A percentile compares a stretch with the other conserved stretches of the same genome.
Evolutionary conservation across 805 yeast genomes (phyloP).

Genomic region (Monosporozyma unispora): DNA sequence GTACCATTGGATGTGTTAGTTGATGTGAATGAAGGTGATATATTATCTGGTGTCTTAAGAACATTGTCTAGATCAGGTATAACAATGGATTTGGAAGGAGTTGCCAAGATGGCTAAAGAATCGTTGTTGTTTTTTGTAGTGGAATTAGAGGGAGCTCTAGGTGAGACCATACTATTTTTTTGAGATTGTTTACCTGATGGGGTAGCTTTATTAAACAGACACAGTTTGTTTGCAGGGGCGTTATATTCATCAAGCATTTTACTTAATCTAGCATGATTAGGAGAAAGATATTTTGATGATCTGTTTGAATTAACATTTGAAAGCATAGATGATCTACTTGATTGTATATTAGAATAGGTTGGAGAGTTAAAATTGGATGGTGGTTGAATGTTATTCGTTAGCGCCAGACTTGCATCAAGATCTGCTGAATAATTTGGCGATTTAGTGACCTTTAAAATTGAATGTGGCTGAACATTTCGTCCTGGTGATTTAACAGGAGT

Average conservation of each 20-base stretch:
- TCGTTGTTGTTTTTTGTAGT: slow-evolving; percentile 1
- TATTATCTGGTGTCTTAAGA: slow-evolving; percentile 9
- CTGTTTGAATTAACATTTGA: neutral
- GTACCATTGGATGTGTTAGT: slow-evolving; percentile 11
- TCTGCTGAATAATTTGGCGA: neutral
- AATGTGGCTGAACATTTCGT: neutral
- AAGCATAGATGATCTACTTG: neutral
- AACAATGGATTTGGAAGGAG: slow-evolving; percentile 22
- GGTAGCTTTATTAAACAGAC: neutral
- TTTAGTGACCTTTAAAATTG: neutral
- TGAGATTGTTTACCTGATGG: neutral
- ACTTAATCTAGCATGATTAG: neutral
- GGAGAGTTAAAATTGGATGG: neutral
- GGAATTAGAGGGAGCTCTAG: neutral
- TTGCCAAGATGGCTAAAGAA: slow-evolving; percentile 18
- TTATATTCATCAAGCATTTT: neutral
- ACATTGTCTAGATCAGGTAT: slow-evolving; percentile 22
- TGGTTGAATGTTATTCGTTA: neutral
- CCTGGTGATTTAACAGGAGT: neutral
- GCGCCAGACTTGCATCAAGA: neutral
- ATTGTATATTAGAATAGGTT: neutral
- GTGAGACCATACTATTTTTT: neutral
- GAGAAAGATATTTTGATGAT: neutral
- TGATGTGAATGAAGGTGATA: neutral
- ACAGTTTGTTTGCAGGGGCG: neutral